A percentile compares a stretch with the other conserved stretches of the same genome.
These are phyloP conservation scores for Solanum ossicruentum DNA, from an alignment of 257 asterid species.

Conservation along the genomic window DNA sequence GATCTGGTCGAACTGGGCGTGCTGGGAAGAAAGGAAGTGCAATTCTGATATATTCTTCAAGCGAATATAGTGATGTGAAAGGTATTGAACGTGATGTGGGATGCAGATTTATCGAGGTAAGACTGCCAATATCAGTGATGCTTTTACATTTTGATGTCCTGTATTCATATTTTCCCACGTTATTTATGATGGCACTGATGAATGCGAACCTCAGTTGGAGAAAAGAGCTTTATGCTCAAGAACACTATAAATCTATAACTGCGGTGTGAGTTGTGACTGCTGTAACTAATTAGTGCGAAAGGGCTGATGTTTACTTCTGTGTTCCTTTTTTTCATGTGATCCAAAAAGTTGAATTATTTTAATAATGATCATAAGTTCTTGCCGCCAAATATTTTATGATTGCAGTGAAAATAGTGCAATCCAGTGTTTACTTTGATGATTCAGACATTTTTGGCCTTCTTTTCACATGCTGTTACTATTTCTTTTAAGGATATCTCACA, in stretches of 20 bases:
- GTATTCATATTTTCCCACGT: not conserved
- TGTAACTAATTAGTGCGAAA: not conserved
- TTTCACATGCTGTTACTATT: not conserved
- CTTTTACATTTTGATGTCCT: not conserved
- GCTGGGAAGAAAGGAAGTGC: conserved; percentile 19
- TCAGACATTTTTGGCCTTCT: not conserved
- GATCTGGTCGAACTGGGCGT: conserved; percentile 18
- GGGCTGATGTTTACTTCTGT: not conserved
- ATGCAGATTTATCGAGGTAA: conserved; percentile 12
- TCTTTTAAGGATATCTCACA: not conserved
- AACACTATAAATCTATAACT: not conserved
- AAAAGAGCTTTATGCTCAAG: not conserved
- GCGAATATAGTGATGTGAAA: conserved; percentile 9
- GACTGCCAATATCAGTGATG: not conserved
- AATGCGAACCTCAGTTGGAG: not conserved
- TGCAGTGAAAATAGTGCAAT: not conserved
- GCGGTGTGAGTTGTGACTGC: not conserved
- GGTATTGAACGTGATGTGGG: conserved; percentile 16
- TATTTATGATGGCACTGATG: not conserved
- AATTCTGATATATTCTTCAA: conserved; percentile 6
- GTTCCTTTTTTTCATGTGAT: not conserved
- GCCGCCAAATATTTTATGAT: not conserved
- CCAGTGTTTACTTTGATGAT: not conserved
- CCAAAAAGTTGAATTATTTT: not conserved
- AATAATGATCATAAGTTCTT: not conserved